Base-by-base conservation (phyloP, 139 green algal species). In the Auxenochlorella pyrenoidosa region DNA sequence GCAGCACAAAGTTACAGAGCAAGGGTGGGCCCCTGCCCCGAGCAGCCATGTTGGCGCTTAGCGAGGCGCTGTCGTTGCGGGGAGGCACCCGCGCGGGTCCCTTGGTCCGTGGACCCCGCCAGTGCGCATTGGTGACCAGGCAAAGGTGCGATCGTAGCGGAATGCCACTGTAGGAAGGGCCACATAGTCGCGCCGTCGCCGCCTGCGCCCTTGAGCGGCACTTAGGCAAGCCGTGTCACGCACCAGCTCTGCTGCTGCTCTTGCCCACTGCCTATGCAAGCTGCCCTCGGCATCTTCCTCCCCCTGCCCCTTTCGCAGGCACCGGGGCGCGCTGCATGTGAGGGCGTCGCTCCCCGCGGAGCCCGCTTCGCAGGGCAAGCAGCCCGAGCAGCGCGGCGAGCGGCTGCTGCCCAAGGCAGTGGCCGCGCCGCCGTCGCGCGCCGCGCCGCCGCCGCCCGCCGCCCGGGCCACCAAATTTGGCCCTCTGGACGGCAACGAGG, bases 401-500 rank as follows among this genome's bases (percentile, higher is more conserved):
- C 71, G 36, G 19, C 71, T 66, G 44, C 18, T 4, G 16, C 28
- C 75, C 30, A n/a, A 82, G 38, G 75, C 75, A 0, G 44, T 82
- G 32, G 75, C 75, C 15, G 75, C 75, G 16, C 75, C 75, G 15
- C 75, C 75, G 30, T 26, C 75, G 16, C 75, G 44, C 75, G 32
- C 47, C 54, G 1, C 51, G n/a, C n/a, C 78, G 10, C 28, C 54
- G 3, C 19, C 54, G 54, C 32, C 34, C 63, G 19, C 41, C 40
- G 47, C 28, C 81, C 36, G 38, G 58, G 34, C 34, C 40, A 43
- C 60, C 32, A 80, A 79, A 59, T 84, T 71, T 68, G 86, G 66
- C 43, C 71, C 92, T 0, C 76, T 94, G 72, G 92, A 94, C 70
- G 92, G 90, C 81, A 93, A 93, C 65, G 92, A 95, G 85, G 92